Base-by-base conservation (phyloP, 495 filamentous ascomycete species). In the Penicillium diatomitis region DNA sequence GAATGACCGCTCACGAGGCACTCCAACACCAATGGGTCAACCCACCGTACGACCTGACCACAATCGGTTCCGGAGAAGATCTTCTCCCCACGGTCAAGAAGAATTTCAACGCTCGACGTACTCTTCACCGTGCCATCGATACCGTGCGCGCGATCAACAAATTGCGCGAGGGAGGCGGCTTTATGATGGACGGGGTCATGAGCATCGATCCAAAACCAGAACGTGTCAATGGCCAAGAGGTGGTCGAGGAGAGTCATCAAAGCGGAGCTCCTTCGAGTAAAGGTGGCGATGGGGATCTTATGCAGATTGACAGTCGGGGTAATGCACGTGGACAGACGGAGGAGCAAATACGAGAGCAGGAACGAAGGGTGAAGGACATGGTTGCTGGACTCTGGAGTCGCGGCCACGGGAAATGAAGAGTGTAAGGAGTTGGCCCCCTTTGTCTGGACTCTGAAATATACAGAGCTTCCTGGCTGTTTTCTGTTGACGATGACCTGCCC, bases 141-240 rank as follows among this genome's bases (percentile, higher is more conserved):
- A 96, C 94, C 0, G 90, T 98, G 40, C 79, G 94, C n/a, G 92
- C 92, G 0, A 96, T 98, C 63, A 96, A 96, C 63, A 96, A 98
- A 71, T 68, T 98, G 38, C 75, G 91, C 44, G 92, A 95, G 54
- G 89, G 86, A 9, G 85, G 88, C 41, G 78, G 79, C 1, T 74
- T 80, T 10, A 80, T 88, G 63, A 95, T 95, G 90, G 89, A 95
- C 58, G 84, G 84, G 6, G 77, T 79, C 9, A 70, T 80, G 67
- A 85, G 81, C 47, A 70, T 77, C 40, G 76, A 83, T 57, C 84
- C 84, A 6, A 79, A 76, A 54, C 72, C 72, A 8, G 71, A 74
- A 45, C 72, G 69, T 36, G 75, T 72, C 6, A 71, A 74, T 48
- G 71, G 67, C 2, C 65, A 66, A 51, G 63, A 71, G 42, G 57